Percentiles rank a stretch among this genome's conserved stretches.
Conservation (phyloP, 371 early-diverging fungal genomes). For the Phascolomyces articulosus region DNA sequence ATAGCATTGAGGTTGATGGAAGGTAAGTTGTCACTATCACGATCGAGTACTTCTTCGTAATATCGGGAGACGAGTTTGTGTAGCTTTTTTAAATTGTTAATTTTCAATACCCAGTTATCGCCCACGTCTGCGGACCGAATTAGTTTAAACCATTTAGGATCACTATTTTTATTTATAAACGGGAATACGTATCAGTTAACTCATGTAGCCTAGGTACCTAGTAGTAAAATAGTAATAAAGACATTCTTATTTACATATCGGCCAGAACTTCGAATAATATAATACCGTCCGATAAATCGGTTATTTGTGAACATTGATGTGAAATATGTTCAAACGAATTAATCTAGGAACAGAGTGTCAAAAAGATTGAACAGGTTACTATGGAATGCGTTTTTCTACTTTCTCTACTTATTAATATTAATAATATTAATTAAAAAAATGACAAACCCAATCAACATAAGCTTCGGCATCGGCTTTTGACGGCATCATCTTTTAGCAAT, state of each 20-base stretch:
- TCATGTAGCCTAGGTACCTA: no score
- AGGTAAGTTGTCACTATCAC: constrained; percentile 48
- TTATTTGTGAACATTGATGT: constrained; percentile 56
- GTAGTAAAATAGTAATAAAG: background rate
- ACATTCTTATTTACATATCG: constrained; percentile 71
- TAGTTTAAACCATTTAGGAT: constrained; percentile 87
- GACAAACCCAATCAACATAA: constrained; percentile 20
- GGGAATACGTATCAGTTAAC: background rate
- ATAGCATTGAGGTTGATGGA: constrained; percentile 79
- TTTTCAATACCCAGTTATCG: constrained; percentile 92
- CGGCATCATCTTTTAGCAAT: constrained; percentile 4
- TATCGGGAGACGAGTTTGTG: constrained; percentile 82
- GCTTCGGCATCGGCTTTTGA: constrained; percentile 16
- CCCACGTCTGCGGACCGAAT: constrained; percentile 76
- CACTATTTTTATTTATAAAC: constrained; percentile 48
- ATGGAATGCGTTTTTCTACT: no score
- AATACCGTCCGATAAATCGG: constrained; percentile 82
- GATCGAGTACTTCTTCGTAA: constrained; percentile 82
- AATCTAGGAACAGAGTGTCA: constrained; percentile 49
- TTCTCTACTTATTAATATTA: no score
- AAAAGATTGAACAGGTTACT: background rate
- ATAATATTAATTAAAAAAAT: background rate
- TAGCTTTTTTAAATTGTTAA: constrained; percentile 89
- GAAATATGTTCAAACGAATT: constrained; percentile 75
- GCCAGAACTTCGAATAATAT: constrained; percentile 81